A percentile compares a stretch with the other conserved stretches of the same genome.
Evolutionary conservation across 768 basidiomycete species (phyloP).

Genomic region (Boletus eberwhitei): DNA sequence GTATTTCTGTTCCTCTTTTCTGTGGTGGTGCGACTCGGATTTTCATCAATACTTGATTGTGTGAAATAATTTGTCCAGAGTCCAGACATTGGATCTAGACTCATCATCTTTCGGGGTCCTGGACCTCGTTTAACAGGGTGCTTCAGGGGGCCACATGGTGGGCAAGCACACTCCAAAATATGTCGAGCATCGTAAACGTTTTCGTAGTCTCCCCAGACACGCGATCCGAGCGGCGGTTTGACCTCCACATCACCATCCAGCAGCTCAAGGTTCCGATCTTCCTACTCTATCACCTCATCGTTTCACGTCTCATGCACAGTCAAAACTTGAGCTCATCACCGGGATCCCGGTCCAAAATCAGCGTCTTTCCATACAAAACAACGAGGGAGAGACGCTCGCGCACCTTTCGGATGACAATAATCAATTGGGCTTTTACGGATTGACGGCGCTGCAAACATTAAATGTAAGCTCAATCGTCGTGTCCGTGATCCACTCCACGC

Average conservation of each 20-base stretch:
- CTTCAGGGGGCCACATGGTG: too few relatives aligned
- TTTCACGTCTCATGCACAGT: conserved; percentile 35
- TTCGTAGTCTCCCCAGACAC: conserved; percentile 87
- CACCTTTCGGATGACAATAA: conserved; percentile 63
- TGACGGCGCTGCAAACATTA: conserved; percentile 75
- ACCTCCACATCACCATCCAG: conserved; percentile 67
- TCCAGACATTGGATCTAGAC: too few relatives aligned
- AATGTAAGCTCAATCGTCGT: conserved; percentile 49
- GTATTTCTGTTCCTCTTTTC: too few relatives aligned
- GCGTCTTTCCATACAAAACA: conserved; percentile 56
- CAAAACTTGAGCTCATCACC: conserved; percentile 86
- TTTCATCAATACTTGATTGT: too few relatives aligned
- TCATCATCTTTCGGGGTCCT: neutral
- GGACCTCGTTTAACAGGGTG: neutral
- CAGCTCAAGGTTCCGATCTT: conserved; percentile 70
- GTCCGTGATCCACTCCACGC: neutral
- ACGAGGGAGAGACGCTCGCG: conserved; percentile 50
- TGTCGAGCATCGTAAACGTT: conserved; percentile 56
- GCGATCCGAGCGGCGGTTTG: conserved; percentile 82
- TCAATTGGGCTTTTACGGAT: conserved; percentile 70
- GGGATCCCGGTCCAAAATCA: conserved; percentile 81
- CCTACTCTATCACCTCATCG: neutral
- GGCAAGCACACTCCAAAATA: conserved; percentile 6
- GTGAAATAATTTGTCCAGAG: too few relatives aligned
- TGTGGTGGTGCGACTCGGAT: too few relatives aligned